Evolutionary conservation across 1,139 yeast genomes (phyloP).

Genomic region (Debaryomycetaceae sp.): DNA sequence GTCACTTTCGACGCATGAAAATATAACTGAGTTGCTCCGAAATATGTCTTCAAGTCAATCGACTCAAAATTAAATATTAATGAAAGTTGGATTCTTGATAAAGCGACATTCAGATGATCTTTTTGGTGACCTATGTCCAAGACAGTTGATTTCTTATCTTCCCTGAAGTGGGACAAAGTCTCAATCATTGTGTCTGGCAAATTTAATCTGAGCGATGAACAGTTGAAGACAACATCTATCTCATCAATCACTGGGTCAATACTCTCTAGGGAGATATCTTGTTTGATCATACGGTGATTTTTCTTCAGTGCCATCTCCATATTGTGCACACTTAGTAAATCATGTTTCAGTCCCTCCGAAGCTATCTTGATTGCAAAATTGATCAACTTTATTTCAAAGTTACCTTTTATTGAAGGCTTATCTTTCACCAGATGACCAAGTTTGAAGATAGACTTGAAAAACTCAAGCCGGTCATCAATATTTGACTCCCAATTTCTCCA

Average conservation of each 20-base stretch:
- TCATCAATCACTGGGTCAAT: neutral
- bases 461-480: conserved; percentile 44
- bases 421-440: neutral
- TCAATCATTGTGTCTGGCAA: neutral
- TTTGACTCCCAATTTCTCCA: conserved; percentile 92
- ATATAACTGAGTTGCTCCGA: neutral
- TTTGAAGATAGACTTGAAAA: conserved; percentile 45
- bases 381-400: neutral
- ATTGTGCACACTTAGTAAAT: neutral
- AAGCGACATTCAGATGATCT: neutral
- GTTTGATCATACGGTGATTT: neutral
- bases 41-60: neutral
- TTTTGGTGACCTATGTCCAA: neutral
- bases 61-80: neutral
- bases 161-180: neutral
- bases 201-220: neutral
- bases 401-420: neutral
- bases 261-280: neutral
- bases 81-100: neutral
- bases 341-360: neutral
- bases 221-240: neutral
- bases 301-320: neutral
- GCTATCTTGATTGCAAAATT: too few species aligned
- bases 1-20: neutral
- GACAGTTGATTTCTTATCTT: neutral